These are phyloP conservation scores for Pyrenophora teres DNA, from an alignment of 2,329 filamentous ascomycete species.

Conservation along the genomic window DNA sequence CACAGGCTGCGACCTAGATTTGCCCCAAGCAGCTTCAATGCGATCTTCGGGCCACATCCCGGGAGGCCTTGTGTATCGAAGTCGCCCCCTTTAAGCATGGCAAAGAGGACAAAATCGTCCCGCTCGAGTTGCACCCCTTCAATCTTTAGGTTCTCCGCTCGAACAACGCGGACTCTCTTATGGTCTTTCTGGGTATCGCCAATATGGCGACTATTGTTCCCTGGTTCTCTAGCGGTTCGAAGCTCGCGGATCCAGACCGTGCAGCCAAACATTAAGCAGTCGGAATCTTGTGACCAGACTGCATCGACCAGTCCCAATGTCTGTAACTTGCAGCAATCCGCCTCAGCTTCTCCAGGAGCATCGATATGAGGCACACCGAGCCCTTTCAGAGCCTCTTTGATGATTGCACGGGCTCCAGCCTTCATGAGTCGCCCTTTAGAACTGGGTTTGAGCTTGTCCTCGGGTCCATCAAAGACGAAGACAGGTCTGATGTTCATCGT, in stretches of 20 bases:
- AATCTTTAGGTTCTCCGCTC: constrained; percentile 29
- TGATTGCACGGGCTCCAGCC: too few relatives aligned
- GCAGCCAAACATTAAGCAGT: constrained; percentile 55
- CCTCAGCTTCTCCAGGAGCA: constrained; percentile 54
- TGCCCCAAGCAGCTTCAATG: constrained; percentile 27
- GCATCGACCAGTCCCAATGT: constrained; percentile 52
- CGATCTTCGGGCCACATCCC: constrained; percentile 42
- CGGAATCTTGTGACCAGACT: constrained; percentile 54
- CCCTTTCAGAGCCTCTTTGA: constrained; percentile 27
- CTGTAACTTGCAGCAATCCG: constrained; percentile 53
- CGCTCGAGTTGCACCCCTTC: constrained; percentile 36
- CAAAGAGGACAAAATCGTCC: constrained; percentile 47
- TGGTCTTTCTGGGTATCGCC: constrained; percentile 37
- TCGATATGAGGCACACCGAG: constrained; percentile 50
- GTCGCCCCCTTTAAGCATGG: constrained; percentile 49
- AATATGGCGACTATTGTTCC: constrained; percentile 22
- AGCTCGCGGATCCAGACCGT: constrained; percentile 46
- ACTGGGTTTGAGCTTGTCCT: constrained; percentile 42
- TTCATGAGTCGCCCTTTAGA: too few relatives aligned
- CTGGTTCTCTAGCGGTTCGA: constrained; percentile 24
- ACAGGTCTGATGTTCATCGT: too few relatives aligned
- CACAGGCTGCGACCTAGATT: constrained; percentile 38
- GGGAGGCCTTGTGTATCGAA: constrained; percentile 44
- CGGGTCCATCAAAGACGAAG: constrained; percentile 54
- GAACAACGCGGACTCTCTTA: constrained; percentile 38